These are phyloP conservation scores for Filosporella fistucella DNA, from an alignment of 495 filamentous ascomycete genomes.

Conservation along the genomic window DNA sequence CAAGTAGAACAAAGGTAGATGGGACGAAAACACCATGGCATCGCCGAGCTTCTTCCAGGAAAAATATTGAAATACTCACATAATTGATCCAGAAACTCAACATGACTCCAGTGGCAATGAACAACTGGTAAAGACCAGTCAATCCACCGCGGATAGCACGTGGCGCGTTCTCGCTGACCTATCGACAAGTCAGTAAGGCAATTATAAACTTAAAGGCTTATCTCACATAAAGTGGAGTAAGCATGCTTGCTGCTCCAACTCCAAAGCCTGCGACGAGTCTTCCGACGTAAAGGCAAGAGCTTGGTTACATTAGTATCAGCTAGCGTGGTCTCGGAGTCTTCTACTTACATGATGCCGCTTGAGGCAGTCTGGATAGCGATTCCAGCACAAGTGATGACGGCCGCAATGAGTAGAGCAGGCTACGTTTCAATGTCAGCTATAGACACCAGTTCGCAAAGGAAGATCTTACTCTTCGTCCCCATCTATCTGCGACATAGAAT, in stretches of 20 bases:
- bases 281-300: constrained; percentile 56
- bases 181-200: neutral
- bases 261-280: constrained; percentile 64
- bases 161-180: constrained; percentile 60
- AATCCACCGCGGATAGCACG: constrained; percentile 66
- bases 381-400: constrained; percentile 33
- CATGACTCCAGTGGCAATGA: constrained; percentile 58
- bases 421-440: neutral
- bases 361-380: constrained; percentile 36
- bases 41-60: too few relatives aligned
- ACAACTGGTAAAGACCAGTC: constrained; percentile 68
- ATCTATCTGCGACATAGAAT: constrained; percentile 50
- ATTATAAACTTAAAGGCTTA: neutral
- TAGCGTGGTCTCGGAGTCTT: too few relatives aligned
- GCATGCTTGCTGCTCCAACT: constrained; percentile 60
- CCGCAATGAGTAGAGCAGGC: constrained; percentile 32
- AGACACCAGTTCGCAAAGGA: constrained; percentile 6
- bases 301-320: constrained; percentile 29
- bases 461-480: constrained; percentile 40
- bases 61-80: constrained; percentile 7
- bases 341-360: constrained; percentile 32
- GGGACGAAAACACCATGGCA: too few relatives aligned
- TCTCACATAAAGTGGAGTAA: constrained; percentile 50
- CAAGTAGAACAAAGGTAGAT: too few relatives aligned
- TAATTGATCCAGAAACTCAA: constrained; percentile 48